Evolutionary conservation across 139 green algal genomes (phyloP), one percentile per base, ranked within the genome.

Genomic region (Desmodesmus armatus): DNA sequence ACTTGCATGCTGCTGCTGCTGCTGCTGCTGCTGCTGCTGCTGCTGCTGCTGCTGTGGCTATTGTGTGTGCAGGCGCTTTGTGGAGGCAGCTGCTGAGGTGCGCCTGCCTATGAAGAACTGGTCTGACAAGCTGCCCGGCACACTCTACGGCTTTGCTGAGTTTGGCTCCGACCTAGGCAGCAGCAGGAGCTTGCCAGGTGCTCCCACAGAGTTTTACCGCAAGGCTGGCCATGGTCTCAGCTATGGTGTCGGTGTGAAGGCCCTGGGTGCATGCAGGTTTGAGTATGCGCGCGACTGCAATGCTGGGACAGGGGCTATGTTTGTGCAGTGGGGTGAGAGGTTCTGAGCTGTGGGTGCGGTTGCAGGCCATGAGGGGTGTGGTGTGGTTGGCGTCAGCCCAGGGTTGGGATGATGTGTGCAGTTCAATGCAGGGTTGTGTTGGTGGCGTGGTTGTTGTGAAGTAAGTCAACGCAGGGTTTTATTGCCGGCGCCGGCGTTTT

Each of bases 181-280:
- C 80, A 66, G 58, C 58, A 66, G 39, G 9, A 87, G 88, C 65
- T 63, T 94, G 15, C 88, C 96, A 55, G 97, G 97, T 60, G 98
- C 97, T 88, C 98, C 98, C 13, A 99, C 95, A 0, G 91, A 95
- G 83, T 99, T 96, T 82, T 99, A 97, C 92, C 80, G 95, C 25
- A 94, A 96, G 58, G 88, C 93, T 5, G 98, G 98, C 2, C 85
- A 80, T 21, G 97, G 97, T n/a, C 87, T 87, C 25, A 92, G 84
- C 25, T 87, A 91, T n/a, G 98, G 98, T 3, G 89, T 82, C 5
- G 98, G 98, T 37, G 13, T 98, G 7, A 97, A 97, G 90, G 72
- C 98, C 29, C 90, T 96, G 31, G 90, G 93, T 11, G 90, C 96
- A 19, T 91, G 89, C 85, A 88, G 96, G 19, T 90, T 94, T 23